Conservation (phyloP, 306 rosid genomes). For the Sindora glabra region DNA sequence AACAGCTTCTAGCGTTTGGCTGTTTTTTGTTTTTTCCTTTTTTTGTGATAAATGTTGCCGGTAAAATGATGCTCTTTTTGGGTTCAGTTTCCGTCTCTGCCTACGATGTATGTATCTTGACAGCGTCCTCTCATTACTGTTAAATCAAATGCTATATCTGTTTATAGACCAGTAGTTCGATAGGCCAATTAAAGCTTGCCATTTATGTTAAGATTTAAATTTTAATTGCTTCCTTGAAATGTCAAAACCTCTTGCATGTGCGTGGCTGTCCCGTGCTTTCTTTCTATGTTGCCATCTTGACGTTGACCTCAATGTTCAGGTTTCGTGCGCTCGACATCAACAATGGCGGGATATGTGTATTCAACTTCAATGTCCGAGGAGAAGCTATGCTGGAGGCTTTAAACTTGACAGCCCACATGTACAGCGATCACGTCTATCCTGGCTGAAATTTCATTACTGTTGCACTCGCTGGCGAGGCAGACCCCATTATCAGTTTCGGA, state of each 20-base stretch:
- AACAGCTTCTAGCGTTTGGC: no score
- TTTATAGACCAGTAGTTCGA: no score
- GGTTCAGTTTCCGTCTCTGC: background rate
- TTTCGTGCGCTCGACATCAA: slow-evolving; percentile 63
- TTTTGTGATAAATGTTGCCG: background rate
- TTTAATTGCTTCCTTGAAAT: slow-evolving; percentile 2
- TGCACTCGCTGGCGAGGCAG: background rate
- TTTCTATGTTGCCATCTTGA: slow-evolving; percentile 1
- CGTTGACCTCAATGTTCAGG: slow-evolving; percentile 32
- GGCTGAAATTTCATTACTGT: slow-evolving; percentile 19
- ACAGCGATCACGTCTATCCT: slow-evolving; percentile 54
- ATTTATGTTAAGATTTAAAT: background rate
- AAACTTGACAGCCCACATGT: slow-evolving; percentile 71
- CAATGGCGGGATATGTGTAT: slow-evolving; percentile 60
- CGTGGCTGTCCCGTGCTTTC: background rate
- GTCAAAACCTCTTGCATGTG: background rate
- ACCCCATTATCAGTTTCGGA: background rate
- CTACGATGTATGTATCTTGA: background rate
- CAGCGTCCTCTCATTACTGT: background rate
- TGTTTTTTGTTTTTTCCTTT: no score
- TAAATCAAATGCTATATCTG: background rate
- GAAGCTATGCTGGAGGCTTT: slow-evolving; percentile 69
- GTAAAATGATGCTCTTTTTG: background rate
- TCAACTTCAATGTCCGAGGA: slow-evolving; percentile 62
- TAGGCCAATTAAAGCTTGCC: background rate